Evolutionary conservation across 2,329 filamentous ascomycete genomes (phyloP).

Genomic region (Neoarthrinium moseri): DNA sequence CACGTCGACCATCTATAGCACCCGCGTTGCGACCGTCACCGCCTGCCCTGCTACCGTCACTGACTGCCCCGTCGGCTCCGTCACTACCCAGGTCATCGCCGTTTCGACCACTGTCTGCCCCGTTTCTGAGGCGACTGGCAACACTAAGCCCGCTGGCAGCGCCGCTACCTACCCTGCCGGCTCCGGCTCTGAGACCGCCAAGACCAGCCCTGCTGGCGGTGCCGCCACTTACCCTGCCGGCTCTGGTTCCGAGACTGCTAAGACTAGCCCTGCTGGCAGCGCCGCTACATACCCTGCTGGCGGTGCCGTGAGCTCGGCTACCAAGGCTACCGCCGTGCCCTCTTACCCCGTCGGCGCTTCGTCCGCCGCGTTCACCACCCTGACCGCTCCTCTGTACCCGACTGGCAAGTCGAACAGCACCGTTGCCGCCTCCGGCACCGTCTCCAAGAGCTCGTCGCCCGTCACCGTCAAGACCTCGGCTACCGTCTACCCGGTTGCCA

Average conservation of each 20-base stretch:
- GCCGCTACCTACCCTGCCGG: constrained; percentile 58
- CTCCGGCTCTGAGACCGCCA: background rate
- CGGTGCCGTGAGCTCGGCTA: constrained; percentile 49
- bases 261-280: background rate
- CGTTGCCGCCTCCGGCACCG: constrained; percentile 63
- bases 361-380: constrained; percentile 47
- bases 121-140: constrained; percentile 28
- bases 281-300: constrained; percentile 61
- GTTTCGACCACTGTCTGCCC: constrained; percentile 46
- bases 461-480: background rate
- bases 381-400: constrained; percentile 64
- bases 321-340: constrained; percentile 5
- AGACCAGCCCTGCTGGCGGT: constrained; percentile 6
- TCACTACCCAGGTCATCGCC: constrained; percentile 39
- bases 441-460: background rate
- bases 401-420: constrained; percentile 67
- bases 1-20: constrained; percentile 29
- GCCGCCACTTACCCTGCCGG: constrained; percentile 26
- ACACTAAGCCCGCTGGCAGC: background rate
- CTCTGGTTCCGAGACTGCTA: constrained; percentile 49
- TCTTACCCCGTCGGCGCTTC: constrained; percentile 25
- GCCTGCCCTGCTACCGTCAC: constrained; percentile 30
- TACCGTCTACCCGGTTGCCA: background rate
- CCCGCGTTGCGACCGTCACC: constrained; percentile 31
- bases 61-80: constrained; percentile 41